Conservation (phyloP, 2,329 filamentous ascomycete species). For the Gnomoniopsis smithogilvyi region DNA sequence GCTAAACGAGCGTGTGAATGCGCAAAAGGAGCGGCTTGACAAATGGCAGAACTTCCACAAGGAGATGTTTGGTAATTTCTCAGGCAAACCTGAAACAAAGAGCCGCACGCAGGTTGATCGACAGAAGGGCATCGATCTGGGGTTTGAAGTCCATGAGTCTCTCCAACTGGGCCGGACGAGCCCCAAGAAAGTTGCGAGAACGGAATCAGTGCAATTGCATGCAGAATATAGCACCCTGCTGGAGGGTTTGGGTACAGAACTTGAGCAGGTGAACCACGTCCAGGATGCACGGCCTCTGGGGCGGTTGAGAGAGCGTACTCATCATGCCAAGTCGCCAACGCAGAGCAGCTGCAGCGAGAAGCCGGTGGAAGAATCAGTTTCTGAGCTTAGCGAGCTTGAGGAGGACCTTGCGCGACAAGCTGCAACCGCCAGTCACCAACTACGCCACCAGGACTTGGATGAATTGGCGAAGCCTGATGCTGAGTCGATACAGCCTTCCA, state of each 20-base stretch:
- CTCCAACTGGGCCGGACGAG: slow-evolving; percentile 40
- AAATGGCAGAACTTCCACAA: slow-evolving; percentile 70
- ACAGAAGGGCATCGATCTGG: slow-evolving; percentile 47
- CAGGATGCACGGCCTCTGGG: slow-evolving; percentile 22
- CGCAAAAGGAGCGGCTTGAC: slow-evolving; percentile 65
- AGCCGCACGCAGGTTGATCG: slow-evolving; percentile 21
- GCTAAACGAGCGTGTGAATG: slow-evolving; percentile 63
- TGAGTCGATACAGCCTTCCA: background rate
- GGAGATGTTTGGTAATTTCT: slow-evolving; percentile 37
- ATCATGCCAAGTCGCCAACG: background rate
- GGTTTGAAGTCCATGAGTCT: slow-evolving; percentile 50
- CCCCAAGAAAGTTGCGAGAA: slow-evolving; percentile 24
- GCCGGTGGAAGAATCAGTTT: slow-evolving; percentile 33
- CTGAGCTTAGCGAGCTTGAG: slow-evolving; percentile 53
- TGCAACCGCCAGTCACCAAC: background rate
- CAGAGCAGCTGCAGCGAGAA: slow-evolving; percentile 15
- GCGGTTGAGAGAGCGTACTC: slow-evolving; percentile 10
- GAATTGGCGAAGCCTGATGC: background rate
- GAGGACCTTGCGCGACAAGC: slow-evolving; percentile 34
- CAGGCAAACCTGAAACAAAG: slow-evolving; percentile 22
- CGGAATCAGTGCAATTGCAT: slow-evolving; percentile 26
- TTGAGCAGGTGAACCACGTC: slow-evolving; percentile 29
- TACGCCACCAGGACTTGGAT: background rate
- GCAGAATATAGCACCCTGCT: slow-evolving; percentile 44
- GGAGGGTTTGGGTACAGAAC: slow-evolving; percentile 36